Evolutionary conservation across 768 basidiomycete genomes (phyloP).

Genomic region (Suillus spraguei): DNA sequence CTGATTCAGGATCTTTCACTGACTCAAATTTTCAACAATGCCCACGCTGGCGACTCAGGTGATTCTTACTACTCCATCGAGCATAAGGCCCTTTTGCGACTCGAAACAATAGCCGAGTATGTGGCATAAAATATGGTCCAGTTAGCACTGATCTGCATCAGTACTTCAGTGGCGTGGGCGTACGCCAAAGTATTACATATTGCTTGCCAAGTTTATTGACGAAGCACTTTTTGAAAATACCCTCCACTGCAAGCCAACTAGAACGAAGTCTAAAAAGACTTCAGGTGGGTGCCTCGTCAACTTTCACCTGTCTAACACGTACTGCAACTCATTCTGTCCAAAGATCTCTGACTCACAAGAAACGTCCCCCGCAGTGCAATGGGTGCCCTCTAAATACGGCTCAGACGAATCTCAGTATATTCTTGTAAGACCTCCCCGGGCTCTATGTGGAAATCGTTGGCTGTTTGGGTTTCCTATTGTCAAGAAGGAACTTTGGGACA

Average conservation of each 20-base stretch:
- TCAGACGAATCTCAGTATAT: background rate
- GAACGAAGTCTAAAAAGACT: background rate
- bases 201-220: too few relatives aligned
- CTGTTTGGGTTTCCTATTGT: background rate
- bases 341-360: conserved; percentile 6
- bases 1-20: too few relatives aligned
- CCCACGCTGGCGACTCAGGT: too few relatives aligned
- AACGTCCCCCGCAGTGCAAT: background rate
- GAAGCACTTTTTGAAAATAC: background rate
- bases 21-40: too few relatives aligned
- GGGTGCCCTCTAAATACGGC: background rate
- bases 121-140: too few relatives aligned
- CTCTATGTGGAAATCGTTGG: background rate
- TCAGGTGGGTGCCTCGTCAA: background rate
- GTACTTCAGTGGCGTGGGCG: too few relatives aligned
- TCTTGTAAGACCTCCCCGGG: background rate
- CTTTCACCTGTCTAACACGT: too few relatives aligned
- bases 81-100: too few relatives aligned
- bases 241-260: background rate
- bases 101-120: too few relatives aligned
- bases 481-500: background rate
- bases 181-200: too few relatives aligned
- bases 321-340: background rate
- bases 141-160: too few relatives aligned
- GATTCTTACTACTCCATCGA: too few relatives aligned